These are phyloP conservation scores for Luffa aegyptiaca DNA, from an alignment of 306 rosid genomes.

Conservation along the genomic window DNA sequence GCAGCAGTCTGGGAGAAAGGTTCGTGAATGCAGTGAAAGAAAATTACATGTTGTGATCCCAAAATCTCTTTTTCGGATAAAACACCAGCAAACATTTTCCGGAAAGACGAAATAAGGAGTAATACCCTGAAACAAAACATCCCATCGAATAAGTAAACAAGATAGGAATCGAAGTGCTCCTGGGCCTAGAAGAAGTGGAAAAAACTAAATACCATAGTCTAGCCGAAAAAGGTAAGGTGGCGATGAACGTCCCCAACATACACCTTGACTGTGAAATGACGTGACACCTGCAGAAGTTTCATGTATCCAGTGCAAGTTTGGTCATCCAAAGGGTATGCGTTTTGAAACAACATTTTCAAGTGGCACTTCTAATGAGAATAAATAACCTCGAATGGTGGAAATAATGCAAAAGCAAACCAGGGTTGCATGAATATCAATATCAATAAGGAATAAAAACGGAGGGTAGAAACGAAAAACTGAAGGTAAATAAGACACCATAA, in stretches of 20 bases:
- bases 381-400: neutral
- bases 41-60: conserved; percentile 76
- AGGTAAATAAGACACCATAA: neutral
- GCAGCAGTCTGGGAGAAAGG: neutral
- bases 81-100: conserved; percentile 60
- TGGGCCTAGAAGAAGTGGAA: conserved; percentile 7
- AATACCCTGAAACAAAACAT: conserved; percentile 60
- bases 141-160: conserved; percentile 12
- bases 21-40: conserved; percentile 13
- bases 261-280: conserved; percentile 44
- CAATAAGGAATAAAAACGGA: neutral
- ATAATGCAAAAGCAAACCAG: neutral
- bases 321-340: neutral
- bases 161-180: conserved; percentile 2
- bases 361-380: neutral
- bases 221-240: conserved; percentile 66
- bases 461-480: neutral
- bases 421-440: neutral
- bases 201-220: conserved; percentile 58
- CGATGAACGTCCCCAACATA: conserved; percentile 57
- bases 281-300: conserved; percentile 58
- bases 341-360: neutral
- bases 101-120: conserved; percentile 56
- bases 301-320: neutral
- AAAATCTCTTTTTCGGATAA: conserved; percentile 63